These are phyloP conservation scores for Ophiostoma piceae DNA, from an alignment of 2,329 filamentous ascomycete genomes.

Conservation along the genomic window DNA sequence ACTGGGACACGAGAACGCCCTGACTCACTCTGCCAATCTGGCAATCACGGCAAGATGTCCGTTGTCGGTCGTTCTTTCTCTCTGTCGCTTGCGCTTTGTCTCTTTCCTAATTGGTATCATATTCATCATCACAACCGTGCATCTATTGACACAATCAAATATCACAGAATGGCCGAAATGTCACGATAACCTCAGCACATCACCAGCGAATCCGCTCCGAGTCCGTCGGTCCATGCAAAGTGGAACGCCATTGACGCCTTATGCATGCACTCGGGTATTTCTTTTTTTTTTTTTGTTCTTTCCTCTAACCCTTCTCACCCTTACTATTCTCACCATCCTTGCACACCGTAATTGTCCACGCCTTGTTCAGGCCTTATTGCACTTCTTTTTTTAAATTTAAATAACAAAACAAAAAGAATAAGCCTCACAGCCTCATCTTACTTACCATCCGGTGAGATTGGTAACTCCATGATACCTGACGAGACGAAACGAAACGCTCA, in stretches of 20 bases:
- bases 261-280: conserved; percentile 5
- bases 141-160: too few relatives aligned
- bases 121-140: neutral
- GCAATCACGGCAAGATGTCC: neutral
- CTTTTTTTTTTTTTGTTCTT: neutral
- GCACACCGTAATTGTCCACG: neutral
- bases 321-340: neutral
- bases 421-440: conserved; percentile 2
- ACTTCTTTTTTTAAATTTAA: neutral
- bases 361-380: neutral
- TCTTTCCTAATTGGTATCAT: neutral
- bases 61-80: neutral
- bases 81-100: neutral
- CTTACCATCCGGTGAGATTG: neutral
- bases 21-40: neutral
- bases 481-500: neutral
- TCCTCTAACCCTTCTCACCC: neutral
- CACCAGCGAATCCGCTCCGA: conserved; percentile 14
- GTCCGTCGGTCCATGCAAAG: conserved; percentile 11
- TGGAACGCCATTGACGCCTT: conserved; percentile 12
- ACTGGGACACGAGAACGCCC: neutral
- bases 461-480: neutral
- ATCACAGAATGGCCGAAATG: too few relatives aligned
- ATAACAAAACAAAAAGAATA: neutral
- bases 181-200: neutral